phyloP scores from a whole-genome alignment of 768 basidiomycete genomes.

The Naganishia kalamii region DNA sequence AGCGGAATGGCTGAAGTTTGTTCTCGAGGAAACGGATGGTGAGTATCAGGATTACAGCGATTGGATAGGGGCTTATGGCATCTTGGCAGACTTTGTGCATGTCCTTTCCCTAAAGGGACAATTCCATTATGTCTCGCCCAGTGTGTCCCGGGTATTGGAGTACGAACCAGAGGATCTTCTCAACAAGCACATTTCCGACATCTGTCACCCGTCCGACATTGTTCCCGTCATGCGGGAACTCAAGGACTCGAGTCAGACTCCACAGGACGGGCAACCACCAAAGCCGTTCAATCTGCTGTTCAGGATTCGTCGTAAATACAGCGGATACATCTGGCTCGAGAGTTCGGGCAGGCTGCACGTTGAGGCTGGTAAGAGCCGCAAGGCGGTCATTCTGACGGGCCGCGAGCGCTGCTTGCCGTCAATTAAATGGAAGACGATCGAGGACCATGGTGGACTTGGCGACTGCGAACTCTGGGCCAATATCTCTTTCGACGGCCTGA shows the following conservation, averaged over 20 bases:
- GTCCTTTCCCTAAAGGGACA: constrained; percentile 87
- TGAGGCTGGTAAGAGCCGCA: constrained; percentile 88
- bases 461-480: constrained; percentile 50
- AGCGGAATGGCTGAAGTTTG: constrained; percentile 47
- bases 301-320: constrained; percentile 64
- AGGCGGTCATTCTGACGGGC: constrained; percentile 86
- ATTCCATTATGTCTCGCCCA: constrained; percentile 86
- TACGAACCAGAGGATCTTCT: constrained; percentile 79
- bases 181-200: constrained; percentile 67
- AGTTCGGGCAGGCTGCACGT: constrained; percentile 79
- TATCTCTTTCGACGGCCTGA: constrained; percentile 47
- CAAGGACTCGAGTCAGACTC: constrained; percentile 53
- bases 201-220: constrained; percentile 82
- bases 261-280: constrained; percentile 33
- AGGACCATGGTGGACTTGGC: constrained; percentile 53
- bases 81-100: constrained; percentile 65
- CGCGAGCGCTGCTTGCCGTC: constrained; percentile 63
- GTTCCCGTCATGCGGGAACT: constrained; percentile 86
- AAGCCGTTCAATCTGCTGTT: constrained; percentile 73
- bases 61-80: constrained; percentile 7
- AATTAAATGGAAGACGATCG: constrained; percentile 59
- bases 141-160: constrained; percentile 69
- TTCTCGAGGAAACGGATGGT: constrained; percentile 50
- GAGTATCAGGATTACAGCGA: neutral
- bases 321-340: constrained; percentile 79